Evolutionary conservation across 345 rosid genomes (phyloP), one percentile per base, ranked within the genome.

Genomic region (Nephelium lappaceum): DNA sequence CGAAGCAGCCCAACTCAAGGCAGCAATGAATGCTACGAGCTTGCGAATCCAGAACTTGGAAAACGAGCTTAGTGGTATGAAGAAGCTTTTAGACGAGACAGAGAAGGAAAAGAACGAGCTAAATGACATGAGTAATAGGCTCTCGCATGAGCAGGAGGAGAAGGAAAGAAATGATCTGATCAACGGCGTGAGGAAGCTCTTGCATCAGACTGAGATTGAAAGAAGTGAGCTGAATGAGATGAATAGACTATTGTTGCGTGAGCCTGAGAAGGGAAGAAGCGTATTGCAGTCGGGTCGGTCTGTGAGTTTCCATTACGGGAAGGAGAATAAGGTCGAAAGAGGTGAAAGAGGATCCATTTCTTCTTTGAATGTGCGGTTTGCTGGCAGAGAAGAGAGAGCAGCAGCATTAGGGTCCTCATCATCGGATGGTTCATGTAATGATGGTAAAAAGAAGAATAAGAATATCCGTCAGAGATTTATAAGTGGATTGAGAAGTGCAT

Each of bases 11-110:
- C 85, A 91, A 55, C 84, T 95, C 16, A 92, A 88, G 81, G 88
- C 88, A 6, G 91, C 89, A 24, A 93, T 93, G 98, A 82, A 86
- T 4, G 81, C 94, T 8, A 91, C 98, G 0, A 91, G 84, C 77
- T 82, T 88, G 21, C 89, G 95, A 5, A 93, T 95, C 15, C 77
- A 89, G 82, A 83, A 78, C 82, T 68, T 95, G 82, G 98, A 93
- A 83, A 89, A 83, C 41, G 95, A 95, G 83, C 79, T 95, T 0
- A 69, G 82, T 3, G 81, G 86, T 39, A 91, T 95, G 94, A 93
- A 85, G 88, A 88, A 78, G 76, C 79, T 87, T 19, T 25, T 85
- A 70, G 45, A 27, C 43, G 86, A 82, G 47, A 71, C 81, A 10
- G 88, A 85, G 80, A 79, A 73, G 75, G 82, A 60, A 72, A 81